phyloP scores from a whole-genome alignment of 2,329 filamentous ascomycete genomes.

The Parastagonospora avenae region DNA sequence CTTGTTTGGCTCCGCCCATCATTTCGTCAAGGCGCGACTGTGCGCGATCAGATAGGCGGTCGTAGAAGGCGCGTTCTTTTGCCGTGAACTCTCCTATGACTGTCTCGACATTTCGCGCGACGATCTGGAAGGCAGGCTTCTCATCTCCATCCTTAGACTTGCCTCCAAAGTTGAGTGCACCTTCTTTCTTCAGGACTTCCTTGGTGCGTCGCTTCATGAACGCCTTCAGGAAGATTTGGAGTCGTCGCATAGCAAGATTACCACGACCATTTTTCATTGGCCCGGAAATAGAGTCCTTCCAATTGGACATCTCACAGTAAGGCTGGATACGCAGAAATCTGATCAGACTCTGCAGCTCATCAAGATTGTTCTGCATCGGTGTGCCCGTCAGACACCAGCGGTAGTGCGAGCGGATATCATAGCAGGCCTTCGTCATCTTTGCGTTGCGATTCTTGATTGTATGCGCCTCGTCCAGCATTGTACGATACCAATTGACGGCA shows the following conservation, averaged over 20 bases:
- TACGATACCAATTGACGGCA: conserved; percentile 90
- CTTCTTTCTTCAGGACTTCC: conserved; percentile 89
- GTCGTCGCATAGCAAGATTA: conserved; percentile 81
- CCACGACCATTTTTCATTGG: conserved; percentile 91
- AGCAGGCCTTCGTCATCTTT: conserved; percentile 92
- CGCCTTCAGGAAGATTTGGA: conserved; percentile 83
- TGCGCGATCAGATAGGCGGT: conserved; percentile 79
- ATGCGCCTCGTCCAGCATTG: conserved; percentile 95
- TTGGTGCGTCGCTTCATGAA: conserved; percentile 99
- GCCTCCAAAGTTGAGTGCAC: conserved; percentile 77
- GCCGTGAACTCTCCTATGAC: conserved; percentile 78
- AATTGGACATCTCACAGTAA: conserved; percentile 82
- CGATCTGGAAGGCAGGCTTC: conserved; percentile 81
- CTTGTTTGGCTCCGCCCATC: conserved; percentile 79
- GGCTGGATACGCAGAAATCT: conserved; percentile 91
- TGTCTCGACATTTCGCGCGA: conserved; percentile 84
- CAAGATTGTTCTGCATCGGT: conserved; percentile 97
- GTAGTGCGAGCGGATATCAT: conserved; percentile 81
- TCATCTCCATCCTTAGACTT: conserved; percentile 63
- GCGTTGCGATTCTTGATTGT: conserved; percentile 98
- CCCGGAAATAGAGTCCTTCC: conserved; percentile 88
- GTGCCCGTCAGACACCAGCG: conserved; percentile 97
- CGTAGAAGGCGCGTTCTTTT: conserved; percentile 84
- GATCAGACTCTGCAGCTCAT: conserved; percentile 92
- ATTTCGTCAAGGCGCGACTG: conserved; percentile 86